phyloP scores from a whole-genome alignment of 2,329 filamentous ascomycete genomes.

The Neofusicoccum kwambonambiense region DNA sequence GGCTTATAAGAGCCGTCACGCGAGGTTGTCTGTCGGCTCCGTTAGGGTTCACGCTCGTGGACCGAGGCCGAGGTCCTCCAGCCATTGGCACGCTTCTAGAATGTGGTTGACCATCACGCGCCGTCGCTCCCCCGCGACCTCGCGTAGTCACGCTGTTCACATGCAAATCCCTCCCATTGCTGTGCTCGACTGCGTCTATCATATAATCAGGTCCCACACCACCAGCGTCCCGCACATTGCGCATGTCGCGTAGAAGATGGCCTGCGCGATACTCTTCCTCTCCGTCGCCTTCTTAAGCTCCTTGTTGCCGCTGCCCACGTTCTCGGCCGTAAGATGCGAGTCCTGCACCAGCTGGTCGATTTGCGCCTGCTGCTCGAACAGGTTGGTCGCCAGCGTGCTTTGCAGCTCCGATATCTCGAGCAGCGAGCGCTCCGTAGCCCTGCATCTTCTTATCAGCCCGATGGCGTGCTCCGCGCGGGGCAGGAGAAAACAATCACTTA shows the following conservation, averaged over 20 bases:
- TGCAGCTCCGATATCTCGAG: slow-evolving; percentile 92
- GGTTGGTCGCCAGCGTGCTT: slow-evolving; percentile 80
- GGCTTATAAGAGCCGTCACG: slow-evolving; percentile 13
- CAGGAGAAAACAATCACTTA: slow-evolving; percentile 50
- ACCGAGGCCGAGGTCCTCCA: slow-evolving; percentile 8
- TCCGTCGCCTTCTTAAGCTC: slow-evolving; percentile 79
- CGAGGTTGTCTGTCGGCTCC: neutral
- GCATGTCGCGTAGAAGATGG: slow-evolving; percentile 49
- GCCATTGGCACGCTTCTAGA: neutral
- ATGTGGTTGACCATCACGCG: neutral
- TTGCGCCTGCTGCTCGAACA: slow-evolving; percentile 80
- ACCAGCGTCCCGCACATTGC: slow-evolving; percentile 47
- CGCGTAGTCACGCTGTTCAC: slow-evolving; percentile 13
- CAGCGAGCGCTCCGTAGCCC: slow-evolving; percentile 84
- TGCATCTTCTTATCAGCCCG: slow-evolving; percentile 39
- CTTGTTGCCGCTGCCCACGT: slow-evolving; percentile 85
- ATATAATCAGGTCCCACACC: slow-evolving; percentile 51
- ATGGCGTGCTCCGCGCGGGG: neutral
- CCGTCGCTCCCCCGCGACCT: neutral
- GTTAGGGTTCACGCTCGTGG: slow-evolving; percentile 6
- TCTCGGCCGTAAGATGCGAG: slow-evolving; percentile 76
- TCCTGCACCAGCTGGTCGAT: slow-evolving; percentile 88
- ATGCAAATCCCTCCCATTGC: slow-evolving; percentile 6
- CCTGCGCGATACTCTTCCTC: slow-evolving; percentile 50
- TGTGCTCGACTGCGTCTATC: neutral